Evolutionary conservation across 108 stramenopile genomes (phyloP), one percentile per base, ranked within the genome.

Genomic region (Fistulifera pelliculosa): DNA sequence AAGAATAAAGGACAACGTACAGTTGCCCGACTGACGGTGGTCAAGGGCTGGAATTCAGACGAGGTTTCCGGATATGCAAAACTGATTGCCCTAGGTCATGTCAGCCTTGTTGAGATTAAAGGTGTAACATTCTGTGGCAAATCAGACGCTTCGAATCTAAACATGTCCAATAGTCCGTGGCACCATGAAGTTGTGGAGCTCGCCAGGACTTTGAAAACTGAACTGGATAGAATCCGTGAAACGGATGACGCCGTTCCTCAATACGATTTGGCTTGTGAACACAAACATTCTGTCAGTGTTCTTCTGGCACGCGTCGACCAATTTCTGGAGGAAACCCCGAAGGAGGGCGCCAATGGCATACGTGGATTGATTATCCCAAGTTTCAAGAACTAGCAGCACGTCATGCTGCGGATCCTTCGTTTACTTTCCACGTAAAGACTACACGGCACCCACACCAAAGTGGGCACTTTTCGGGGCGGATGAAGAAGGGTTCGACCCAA

Each of bases 101-200:
- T 87, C 13, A 90, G 87, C 13, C 61, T 98, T 38, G 87, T 98
- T 21, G 96, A 98, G 63, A 76, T 96, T 52, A 98, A 98, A 83
- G 96, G 89, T 14, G 94, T 98, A 0, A 98, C 97, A 6, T 98
- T 96, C 65, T 96, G 97, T 52, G 97, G 97, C 22, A 95, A 93
- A 50, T 87, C 85, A 1, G 94, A 96, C 63, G 95, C 91, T 18
- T 92, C 90, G 50, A 93, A 90, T 69, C 77, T 98, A 21, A 96
- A 94, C 68, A 98, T 96, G 91, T 66, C 76, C 57, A 94, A 98
- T 64, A 83, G 90, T 17, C 96, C 94, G 3, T 95, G 92, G 90
- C 96, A 98, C 67, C 85, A 94, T 61, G 94, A 98, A 66, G 86
- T 94, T 28, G 74, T 87, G 8, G 73, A 74, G 6, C 77, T 94